phyloP scores from a whole-genome alignment of 768 basidiomycete species.

The Tulasnella sp. region DNA sequence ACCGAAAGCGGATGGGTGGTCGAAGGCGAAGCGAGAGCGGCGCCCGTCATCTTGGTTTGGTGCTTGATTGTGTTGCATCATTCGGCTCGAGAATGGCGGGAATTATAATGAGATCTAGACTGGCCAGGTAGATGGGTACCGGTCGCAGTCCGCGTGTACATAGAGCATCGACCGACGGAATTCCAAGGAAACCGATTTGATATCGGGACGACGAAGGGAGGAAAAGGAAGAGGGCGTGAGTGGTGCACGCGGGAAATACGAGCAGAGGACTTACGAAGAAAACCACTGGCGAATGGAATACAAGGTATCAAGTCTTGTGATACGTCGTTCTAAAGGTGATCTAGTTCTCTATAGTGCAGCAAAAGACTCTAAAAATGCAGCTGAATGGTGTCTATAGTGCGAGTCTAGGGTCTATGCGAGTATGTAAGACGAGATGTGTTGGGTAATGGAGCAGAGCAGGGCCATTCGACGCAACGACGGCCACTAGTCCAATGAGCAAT shows the following conservation, averaged over 20 bases:
- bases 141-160: background rate
- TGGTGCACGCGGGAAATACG: background rate
- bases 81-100: background rate
- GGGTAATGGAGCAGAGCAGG: background rate
- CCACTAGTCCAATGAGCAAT: slow-evolving; percentile 10
- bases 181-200: background rate
- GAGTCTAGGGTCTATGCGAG: background rate
- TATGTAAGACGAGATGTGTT: background rate
- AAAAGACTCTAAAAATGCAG: background rate
- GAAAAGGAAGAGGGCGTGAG: background rate
- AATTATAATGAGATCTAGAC: background rate
- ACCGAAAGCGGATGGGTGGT: background rate
- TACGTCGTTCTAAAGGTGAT: background rate
- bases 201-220: background rate
- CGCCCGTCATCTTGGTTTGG: slow-evolving; percentile 17
- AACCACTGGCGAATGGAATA: background rate
- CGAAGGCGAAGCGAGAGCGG: slow-evolving; percentile 19
- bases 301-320: slow-evolving; percentile 1
- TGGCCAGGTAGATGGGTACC: background rate
- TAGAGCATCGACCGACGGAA: background rate
- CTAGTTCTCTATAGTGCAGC: background rate
- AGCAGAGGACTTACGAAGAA: background rate
- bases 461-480: background rate
- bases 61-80: slow-evolving; percentile 15
- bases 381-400: background rate